Evolutionary conservation across 352 stramenopile genomes (phyloP).

Genomic region (Lagenidium sp.): DNA sequence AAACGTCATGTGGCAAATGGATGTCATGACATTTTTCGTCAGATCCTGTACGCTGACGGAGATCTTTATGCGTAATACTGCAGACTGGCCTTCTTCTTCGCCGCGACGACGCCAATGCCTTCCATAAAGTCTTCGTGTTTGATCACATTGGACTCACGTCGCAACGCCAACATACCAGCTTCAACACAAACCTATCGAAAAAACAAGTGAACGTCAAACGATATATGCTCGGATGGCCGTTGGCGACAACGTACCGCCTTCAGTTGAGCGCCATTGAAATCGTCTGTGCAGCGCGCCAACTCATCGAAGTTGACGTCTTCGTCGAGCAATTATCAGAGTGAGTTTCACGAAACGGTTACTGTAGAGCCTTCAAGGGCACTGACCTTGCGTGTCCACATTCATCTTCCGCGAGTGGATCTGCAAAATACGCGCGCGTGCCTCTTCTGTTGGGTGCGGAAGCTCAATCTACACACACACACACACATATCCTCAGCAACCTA

Average conservation of each 20-base stretch:
- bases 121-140: constrained; percentile 99
- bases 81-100: constrained; percentile 97
- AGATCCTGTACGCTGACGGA: too few relatives aligned
- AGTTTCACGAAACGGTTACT: background rate
- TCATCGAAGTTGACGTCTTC: constrained; percentile 97
- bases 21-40: too few relatives aligned
- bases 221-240: too few relatives aligned
- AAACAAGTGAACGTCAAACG: too few relatives aligned
- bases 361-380: constrained; percentile 2
- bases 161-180: constrained; percentile 96
- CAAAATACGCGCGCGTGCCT: constrained; percentile 94
- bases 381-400: constrained; percentile 90
- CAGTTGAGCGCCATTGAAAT: constrained; percentile 98
- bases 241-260: constrained; percentile 89
- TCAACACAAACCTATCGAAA: constrained; percentile 91
- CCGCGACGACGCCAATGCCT: constrained; percentile 95
- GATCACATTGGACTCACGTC: constrained; percentile 92
- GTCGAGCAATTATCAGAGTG: constrained; percentile 1
- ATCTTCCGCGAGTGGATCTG: constrained; percentile 98
- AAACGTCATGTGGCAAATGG: too few relatives aligned
- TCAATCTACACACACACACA: constrained; percentile 84
- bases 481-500: background rate
- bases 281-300: constrained; percentile 94
- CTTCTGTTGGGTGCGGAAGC: constrained; percentile 96
- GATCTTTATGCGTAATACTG: constrained; percentile 97